phyloP scores from a whole-genome alignment of 495 filamentous ascomycete genomes.

The Hyaloscypha variabilis region DNA sequence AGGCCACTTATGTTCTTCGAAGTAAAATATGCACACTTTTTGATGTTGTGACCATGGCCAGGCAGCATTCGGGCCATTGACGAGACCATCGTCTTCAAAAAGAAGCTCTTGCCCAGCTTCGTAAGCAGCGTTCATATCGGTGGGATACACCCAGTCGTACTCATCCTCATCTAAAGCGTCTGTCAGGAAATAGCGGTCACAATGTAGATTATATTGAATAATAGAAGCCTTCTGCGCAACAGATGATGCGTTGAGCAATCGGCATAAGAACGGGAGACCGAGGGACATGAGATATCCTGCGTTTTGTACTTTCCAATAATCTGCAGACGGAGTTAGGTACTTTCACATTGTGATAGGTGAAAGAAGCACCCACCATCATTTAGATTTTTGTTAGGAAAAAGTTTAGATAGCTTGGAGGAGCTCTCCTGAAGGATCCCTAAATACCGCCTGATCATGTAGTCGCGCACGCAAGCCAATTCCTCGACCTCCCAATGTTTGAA shows the following conservation, averaged over 20 bases:
- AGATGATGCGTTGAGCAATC: slow-evolving; percentile 7
- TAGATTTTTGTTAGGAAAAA: too few species aligned
- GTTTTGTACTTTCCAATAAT: background rate
- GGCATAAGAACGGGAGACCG: slow-evolving; percentile 8
- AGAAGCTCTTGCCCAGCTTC: slow-evolving; percentile 8
- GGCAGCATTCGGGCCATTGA: slow-evolving; percentile 15
- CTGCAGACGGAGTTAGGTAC: background rate
- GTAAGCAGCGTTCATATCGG: slow-evolving; percentile 6
- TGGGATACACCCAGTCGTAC: slow-evolving; percentile 10
- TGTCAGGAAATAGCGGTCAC: slow-evolving; percentile 8
- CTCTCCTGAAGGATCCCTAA: slow-evolving; percentile 5
- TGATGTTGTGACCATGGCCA: slow-evolving; percentile 15
- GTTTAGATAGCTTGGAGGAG: background rate
- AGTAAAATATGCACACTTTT: slow-evolving; percentile 8
- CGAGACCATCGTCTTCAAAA: slow-evolving; percentile 10
- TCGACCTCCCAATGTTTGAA: slow-evolving; percentile 13
- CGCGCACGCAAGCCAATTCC: slow-evolving; percentile 6
- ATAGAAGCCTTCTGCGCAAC: slow-evolving; percentile 2
- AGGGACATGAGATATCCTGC: slow-evolving; percentile 6
- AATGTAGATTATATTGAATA: background rate
- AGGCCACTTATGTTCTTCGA: slow-evolving; percentile 7
- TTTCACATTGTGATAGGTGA: background rate
- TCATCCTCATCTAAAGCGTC: slow-evolving; percentile 8
- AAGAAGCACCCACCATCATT: too few species aligned
- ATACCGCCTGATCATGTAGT: slow-evolving; percentile 10